phyloP scores from a whole-genome alignment of 2,329 filamentous ascomycete species.

The Exserohilum rostratum region DNA sequence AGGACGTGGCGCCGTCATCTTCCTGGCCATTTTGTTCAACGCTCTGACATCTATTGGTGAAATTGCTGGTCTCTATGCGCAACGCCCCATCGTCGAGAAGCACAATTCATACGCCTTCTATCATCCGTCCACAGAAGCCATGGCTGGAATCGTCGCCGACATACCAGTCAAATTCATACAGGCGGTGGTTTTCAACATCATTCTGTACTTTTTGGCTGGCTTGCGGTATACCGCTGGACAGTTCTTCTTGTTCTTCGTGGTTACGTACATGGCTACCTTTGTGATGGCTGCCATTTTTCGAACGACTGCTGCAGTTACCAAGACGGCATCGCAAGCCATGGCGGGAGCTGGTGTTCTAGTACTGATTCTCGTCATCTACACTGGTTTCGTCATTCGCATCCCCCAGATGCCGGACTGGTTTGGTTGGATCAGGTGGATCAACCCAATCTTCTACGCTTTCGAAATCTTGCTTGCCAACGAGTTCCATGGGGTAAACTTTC shows the following conservation, averaged over 20 bases:
- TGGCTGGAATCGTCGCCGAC: conserved; percentile 82
- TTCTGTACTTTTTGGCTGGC: conserved; percentile 84
- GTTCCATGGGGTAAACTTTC: conserved; percentile 42
- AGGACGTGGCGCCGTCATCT: conserved; percentile 62
- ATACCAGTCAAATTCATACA: conserved; percentile 79
- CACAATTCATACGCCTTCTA: conserved; percentile 85
- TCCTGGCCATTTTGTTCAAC: conserved; percentile 66
- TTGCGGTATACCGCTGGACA: conserved; percentile 72
- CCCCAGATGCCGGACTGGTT: conserved; percentile 60
- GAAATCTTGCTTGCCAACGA: conserved; percentile 83
- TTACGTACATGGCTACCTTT: conserved; percentile 60
- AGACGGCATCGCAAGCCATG: conserved; percentile 66
- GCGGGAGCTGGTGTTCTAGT: conserved; percentile 63
- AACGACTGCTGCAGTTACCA: conserved; percentile 74
- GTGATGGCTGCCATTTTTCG: conserved; percentile 85
- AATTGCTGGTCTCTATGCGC: conserved; percentile 67
- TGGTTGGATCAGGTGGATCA: conserved; percentile 61
- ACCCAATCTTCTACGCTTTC: conserved; percentile 80
- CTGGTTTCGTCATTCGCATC: conserved; percentile 71
- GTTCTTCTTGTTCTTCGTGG: conserved; percentile 82
- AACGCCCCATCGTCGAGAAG: conserved; percentile 91
- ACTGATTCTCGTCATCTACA: conserved; percentile 68
- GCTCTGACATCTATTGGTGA: conserved; percentile 65
- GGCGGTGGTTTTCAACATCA: conserved; percentile 74
- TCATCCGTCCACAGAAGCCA: conserved; percentile 83